Base-by-base conservation (phyloP, 768 basidiomycete genomes). In the Phanerochaete carnosa region DNA sequence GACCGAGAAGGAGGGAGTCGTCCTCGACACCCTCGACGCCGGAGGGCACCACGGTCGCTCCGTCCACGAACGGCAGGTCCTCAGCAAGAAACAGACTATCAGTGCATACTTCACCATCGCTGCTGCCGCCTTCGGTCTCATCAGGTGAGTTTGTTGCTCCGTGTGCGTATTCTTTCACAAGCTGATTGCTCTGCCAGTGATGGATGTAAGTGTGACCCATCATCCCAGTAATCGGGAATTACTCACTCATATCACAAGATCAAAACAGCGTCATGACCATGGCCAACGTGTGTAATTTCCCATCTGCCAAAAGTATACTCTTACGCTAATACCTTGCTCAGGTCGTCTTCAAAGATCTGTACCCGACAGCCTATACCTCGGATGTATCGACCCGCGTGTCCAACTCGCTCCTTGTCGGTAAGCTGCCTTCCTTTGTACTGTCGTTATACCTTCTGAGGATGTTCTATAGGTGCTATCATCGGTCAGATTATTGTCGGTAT, bases 231-330 rank as follows among this genome's bases (percentile, higher is more conserved):
- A 45, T 59, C 58, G 43, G 19, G n/a, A 19, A 50, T 64, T 37
- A 45, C 51, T 46, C 5, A 49, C 22, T 28, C 35, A 57, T 55
- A 49, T 37, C 37, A 19, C 53, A 26, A 87, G 85, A 88, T 68
- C 85, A 89, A 68, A 89, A 88, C 69, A 87, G 84, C 64, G 72
- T 88, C 28, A 86, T 88, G 86, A 86, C 86, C 0, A 83, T 88
- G 84, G 69, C 80, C 47, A 88, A 89, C 61, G 86, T 84, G 64
- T 52, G 75, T n/a, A n/a, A n/a, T 58, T 55, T 37, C 29, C 45
- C 45, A 32, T 37, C 52, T 55, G 55, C 16, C 22, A n/a, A 39
- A 28, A 55, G 15, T n/a, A 57, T 22, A 26, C 28, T 11, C 33
- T 35, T 11, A 26, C 35, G 26, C 30, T 32, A n/a, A 54, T 22